Percentiles rank a stretch among this genome's conserved stretches.
phyloP scores from a whole-genome alignment of 2,329 filamentous ascomycete genomes.

The Sclerotinia sclerotiorum region DNA sequence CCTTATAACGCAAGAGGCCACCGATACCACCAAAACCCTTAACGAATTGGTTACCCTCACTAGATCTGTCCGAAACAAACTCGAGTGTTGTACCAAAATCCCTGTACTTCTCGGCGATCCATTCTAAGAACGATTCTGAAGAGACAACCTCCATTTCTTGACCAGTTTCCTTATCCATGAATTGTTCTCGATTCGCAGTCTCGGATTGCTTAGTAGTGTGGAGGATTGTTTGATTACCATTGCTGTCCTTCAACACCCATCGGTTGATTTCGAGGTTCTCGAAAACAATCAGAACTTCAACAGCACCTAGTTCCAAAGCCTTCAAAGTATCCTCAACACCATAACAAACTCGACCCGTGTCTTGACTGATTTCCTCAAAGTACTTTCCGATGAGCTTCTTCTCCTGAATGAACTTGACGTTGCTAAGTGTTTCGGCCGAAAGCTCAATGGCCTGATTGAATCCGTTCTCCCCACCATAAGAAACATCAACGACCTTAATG shows the following conservation, averaged over 20 bases:
- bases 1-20: slow-evolving; percentile 96
- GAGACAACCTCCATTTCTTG: slow-evolving; percentile 95
- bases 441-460: slow-evolving; percentile 99
- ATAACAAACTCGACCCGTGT: slow-evolving; percentile 96
- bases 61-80: slow-evolving; percentile 96
- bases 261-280: slow-evolving; percentile 95
- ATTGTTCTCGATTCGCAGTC: slow-evolving; percentile 69
- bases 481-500: slow-evolving; percentile 99
- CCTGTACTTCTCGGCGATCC: slow-evolving; percentile 98
- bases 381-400: slow-evolving; percentile 99
- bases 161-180: slow-evolving; percentile 93
- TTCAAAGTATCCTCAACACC: slow-evolving; percentile 97
- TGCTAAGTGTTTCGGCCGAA: slow-evolving; percentile 90
- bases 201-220: slow-evolving; percentile 90
- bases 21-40: slow-evolving; percentile 99
- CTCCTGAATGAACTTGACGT: slow-evolving; percentile 99
- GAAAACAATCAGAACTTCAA: slow-evolving; percentile 92
- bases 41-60: slow-evolving; percentile 99
- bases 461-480: slow-evolving; percentile 97
- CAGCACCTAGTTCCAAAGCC: slow-evolving; percentile 91
- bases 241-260: slow-evolving; percentile 81
- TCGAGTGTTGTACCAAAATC: slow-evolving; percentile 95
- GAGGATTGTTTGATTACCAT: slow-evolving; percentile 69
- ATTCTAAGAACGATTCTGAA: slow-evolving; percentile 94
- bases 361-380: slow-evolving; percentile 98